These are phyloP conservation scores for Alternaria ventricosa DNA, from an alignment of 2,329 filamentous ascomycete genomes.

Conservation along the genomic window DNA sequence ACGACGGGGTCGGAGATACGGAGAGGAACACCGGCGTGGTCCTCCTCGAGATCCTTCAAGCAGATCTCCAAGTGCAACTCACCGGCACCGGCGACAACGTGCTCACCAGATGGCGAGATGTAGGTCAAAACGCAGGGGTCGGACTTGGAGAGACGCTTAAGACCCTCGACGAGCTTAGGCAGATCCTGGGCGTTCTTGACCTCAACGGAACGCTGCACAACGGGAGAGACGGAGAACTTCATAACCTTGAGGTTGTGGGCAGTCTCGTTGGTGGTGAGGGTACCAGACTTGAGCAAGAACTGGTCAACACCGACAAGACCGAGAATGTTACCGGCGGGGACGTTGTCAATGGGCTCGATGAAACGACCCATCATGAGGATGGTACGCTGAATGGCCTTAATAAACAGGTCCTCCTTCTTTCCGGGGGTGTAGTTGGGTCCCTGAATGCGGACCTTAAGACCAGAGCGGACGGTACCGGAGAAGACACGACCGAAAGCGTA, in stretches of 20 bases:
- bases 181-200: slow-evolving; percentile 99
- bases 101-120: slow-evolving; percentile 93
- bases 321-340: slow-evolving; percentile 99
- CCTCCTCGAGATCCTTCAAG: slow-evolving; percentile 99
- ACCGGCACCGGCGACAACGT: slow-evolving; percentile 98
- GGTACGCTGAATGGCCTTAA: slow-evolving; percentile 99
- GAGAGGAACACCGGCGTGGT: slow-evolving; percentile 98
- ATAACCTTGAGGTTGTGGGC: slow-evolving; percentile 99
- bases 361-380: slow-evolving; percentile 99
- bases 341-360: slow-evolving; percentile 98
- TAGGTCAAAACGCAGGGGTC: slow-evolving; percentile 95
- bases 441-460: slow-evolving; percentile 99
- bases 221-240: slow-evolving; percentile 99
- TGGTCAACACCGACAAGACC: slow-evolving; percentile 99
- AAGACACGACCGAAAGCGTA: slow-evolving; percentile 99
- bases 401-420: slow-evolving; percentile 98
- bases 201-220: slow-evolving; percentile 97
- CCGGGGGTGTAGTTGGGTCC: slow-evolving; percentile 98
- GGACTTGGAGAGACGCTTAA: slow-evolving; percentile 99
- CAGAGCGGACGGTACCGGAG: slow-evolving; percentile 95
- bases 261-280: slow-evolving; percentile 93
- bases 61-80: slow-evolving; percentile 99
- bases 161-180: slow-evolving; percentile 99
- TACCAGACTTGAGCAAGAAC: slow-evolving; percentile 99
- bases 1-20: slow-evolving; percentile 98